phyloP scores from a whole-genome alignment of 352 stramenopile genomes.

The Phytophthora multivora region DNA sequence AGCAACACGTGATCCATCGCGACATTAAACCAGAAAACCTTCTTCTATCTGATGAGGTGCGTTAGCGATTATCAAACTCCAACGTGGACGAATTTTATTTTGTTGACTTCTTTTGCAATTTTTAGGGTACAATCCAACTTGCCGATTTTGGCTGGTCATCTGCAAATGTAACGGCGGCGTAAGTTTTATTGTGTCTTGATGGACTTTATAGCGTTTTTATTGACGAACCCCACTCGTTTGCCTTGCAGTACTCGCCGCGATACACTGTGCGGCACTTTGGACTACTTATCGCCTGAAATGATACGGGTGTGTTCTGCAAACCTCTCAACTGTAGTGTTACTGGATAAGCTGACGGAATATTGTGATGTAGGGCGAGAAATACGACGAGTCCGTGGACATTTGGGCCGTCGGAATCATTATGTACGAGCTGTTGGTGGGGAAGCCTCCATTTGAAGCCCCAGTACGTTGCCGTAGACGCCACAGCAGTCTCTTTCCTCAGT shows the following conservation, averaged over 20 bases:
- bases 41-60: constrained; percentile 75
- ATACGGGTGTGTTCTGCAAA: constrained; percentile 76
- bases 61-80: background rate
- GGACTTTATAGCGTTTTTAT: too few species aligned
- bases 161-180: constrained; percentile 79
- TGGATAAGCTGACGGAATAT: constrained; percentile 1
- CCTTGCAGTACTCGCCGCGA: constrained; percentile 84
- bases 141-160: constrained; percentile 99
- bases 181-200: constrained; percentile 21
- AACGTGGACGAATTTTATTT: background rate
- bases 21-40: constrained; percentile 98
- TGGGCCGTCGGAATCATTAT: constrained; percentile 99
- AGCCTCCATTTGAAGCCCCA: constrained; percentile 96
- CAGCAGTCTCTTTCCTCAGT: background rate
- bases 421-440: constrained; percentile 98
- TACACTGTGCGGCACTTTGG: constrained; percentile 98
- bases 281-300: constrained; percentile 99
- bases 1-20: constrained; percentile 90
- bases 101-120: background rate
- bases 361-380: constrained; percentile 85
- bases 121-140: constrained; percentile 95
- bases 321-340: background rate
- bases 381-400: constrained; percentile 99
- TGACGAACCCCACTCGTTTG: background rate
- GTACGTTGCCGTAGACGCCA: constrained; percentile 36